Percentiles rank a stretch among this genome's conserved stretches.
Conservation (phyloP, 1,284 basidiomycete species). For the Ustilago xerochloae region DNA sequence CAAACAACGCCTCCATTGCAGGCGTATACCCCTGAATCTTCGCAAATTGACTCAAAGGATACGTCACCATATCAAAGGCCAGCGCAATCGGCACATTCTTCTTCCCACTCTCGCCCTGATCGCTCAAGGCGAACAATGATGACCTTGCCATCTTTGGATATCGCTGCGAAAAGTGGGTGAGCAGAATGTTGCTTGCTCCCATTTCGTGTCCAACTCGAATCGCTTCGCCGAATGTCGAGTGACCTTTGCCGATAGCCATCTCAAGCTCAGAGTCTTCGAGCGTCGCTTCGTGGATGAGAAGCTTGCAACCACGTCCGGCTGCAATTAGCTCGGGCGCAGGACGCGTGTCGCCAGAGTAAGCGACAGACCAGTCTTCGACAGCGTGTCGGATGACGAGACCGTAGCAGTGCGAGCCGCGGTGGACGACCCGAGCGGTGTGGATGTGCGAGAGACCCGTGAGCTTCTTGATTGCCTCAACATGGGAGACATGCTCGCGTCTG, state of each 20-base stretch:
- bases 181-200: constrained; percentile 81
- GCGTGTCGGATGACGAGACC: constrained; percentile 71
- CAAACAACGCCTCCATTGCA: constrained; percentile 77
- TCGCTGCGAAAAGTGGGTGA: constrained; percentile 94
- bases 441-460: constrained; percentile 28
- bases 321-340: constrained; percentile 78
- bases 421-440: constrained; percentile 49
- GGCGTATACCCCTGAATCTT: constrained; percentile 80
- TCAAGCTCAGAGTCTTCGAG: constrained; percentile 77
- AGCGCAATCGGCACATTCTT: constrained; percentile 72
- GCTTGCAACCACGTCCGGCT: constrained; percentile 77
- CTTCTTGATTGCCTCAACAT: constrained; percentile 24
- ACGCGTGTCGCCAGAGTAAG: constrained; percentile 86
- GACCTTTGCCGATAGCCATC: constrained; percentile 81
- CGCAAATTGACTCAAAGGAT: constrained; percentile 82
- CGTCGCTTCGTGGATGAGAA: constrained; percentile 94
- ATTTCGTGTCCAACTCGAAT: constrained; percentile 79
- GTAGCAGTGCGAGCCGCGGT: constrained; percentile 39
- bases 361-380: constrained; percentile 40
- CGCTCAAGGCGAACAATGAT: constrained; percentile 22
- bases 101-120: neutral
- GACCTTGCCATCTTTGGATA: constrained; percentile 85
- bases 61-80: constrained; percentile 82
- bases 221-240: constrained; percentile 90
- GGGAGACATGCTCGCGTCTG: constrained; percentile 11